These are phyloP conservation scores for Dactylis glomerata DNA, from an alignment of 176 grass and related monocot species.

Conservation along the genomic window DNA sequence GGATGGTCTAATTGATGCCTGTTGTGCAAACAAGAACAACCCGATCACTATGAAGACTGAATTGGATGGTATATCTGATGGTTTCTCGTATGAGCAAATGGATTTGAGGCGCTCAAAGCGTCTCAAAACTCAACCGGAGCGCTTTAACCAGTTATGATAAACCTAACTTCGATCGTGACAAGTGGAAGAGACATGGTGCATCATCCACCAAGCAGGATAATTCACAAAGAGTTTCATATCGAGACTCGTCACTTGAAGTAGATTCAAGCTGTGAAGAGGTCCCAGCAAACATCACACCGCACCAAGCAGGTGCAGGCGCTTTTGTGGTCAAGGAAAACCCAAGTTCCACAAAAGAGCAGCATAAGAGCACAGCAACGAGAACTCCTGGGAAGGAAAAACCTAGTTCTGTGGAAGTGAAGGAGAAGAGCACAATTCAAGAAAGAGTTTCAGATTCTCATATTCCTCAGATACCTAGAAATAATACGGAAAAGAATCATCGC, in stretches of 20 bases:
- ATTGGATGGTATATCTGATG: slow-evolving; percentile 33
- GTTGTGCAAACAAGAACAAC: background rate
- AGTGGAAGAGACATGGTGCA: slow-evolving; percentile 23
- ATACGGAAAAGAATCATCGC: slow-evolving; percentile 32
- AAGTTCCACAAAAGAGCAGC: background rate
- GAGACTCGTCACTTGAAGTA: background rate
- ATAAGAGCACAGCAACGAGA: slow-evolving; percentile 18
- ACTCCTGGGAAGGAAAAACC: slow-evolving; percentile 20
- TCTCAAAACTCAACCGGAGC: slow-evolving; percentile 46
- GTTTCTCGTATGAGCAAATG: slow-evolving; percentile 49
- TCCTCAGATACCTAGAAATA: slow-evolving; percentile 24
- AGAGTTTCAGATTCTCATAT: slow-evolving; percentile 21
- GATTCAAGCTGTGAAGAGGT: slow-evolving; percentile 23
- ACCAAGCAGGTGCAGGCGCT: slow-evolving; percentile 24
- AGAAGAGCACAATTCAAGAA: slow-evolving; percentile 25
- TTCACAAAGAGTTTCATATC: background rate
- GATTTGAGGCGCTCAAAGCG: slow-evolving; percentile 87
- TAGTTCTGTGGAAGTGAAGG: background rate
- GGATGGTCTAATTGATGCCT: slow-evolving; percentile 36
- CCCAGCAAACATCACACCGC: background rate
- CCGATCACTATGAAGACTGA: background rate
- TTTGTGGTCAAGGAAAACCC: slow-evolving; percentile 10
- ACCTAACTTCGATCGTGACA: slow-evolving; percentile 50
- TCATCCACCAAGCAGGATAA: background rate
- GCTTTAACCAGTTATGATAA: slow-evolving; percentile 58